Evolutionary conservation across 192 early-diverging fungal species (phyloP).

Genomic region (Linnemannia exigua): DNA sequence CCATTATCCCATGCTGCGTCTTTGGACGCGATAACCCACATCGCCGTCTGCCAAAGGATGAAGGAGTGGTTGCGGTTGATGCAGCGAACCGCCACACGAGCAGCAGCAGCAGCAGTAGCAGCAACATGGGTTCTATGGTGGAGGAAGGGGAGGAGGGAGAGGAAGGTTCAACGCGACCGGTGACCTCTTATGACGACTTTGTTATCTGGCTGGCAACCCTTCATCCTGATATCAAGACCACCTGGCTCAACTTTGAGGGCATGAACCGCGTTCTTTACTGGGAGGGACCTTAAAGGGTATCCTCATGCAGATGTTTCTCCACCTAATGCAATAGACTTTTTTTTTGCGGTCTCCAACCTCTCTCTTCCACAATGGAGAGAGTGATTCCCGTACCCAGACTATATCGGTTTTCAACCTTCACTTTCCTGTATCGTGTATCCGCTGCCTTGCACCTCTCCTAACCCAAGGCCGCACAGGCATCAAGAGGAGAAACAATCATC

Average conservation of each 20-base stretch:
- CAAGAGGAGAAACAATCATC: no score
- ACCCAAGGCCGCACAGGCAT: no score
- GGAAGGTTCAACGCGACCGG: conserved; percentile 34
- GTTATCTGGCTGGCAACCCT: conserved; percentile 42
- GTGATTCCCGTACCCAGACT: no score
- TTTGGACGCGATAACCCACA: conserved; percentile 67
- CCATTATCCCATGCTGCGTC: conserved; percentile 72
- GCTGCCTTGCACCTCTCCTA: no score
- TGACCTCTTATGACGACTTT: conserved; percentile 53
- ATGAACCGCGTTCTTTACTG: conserved; percentile 52
- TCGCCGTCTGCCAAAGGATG: conserved; percentile 43
- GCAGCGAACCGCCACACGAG: background rate
- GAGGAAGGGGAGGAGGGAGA: background rate
- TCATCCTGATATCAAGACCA: conserved; percentile 44
- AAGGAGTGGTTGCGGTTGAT: no score
- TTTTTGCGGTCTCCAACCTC: no score
- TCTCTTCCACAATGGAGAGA: no score
- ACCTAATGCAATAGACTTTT: no score
- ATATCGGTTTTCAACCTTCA: no score
- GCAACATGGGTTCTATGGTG: background rate
- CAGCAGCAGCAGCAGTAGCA: background rate
- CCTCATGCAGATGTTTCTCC: no score
- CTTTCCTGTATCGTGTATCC: no score
- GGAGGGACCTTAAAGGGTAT: conserved; percentile 18
- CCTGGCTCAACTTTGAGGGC: conserved; percentile 53